Percentiles rank a stretch among this genome's conserved stretches.
phyloP scores from a whole-genome alignment of 2,329 filamentous ascomycete genomes.

The Sarocladium strictum region DNA sequence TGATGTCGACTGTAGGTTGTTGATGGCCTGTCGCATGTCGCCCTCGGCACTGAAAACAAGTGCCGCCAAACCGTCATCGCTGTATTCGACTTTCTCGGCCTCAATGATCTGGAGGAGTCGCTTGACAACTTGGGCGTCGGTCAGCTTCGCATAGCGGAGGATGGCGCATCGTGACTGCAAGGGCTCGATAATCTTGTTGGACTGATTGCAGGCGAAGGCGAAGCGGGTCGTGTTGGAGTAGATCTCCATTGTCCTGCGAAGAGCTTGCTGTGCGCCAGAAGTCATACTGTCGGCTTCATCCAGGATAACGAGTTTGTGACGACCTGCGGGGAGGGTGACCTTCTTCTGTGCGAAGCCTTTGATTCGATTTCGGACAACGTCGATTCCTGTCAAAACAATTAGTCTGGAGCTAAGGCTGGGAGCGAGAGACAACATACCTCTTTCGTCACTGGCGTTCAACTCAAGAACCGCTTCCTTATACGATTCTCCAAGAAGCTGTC shows the following conservation, averaged over 20 bases:
- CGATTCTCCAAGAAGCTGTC: slow-evolving; percentile 82
- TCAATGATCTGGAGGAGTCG: slow-evolving; percentile 87
- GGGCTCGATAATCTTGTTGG: slow-evolving; percentile 99
- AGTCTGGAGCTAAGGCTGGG: neutral
- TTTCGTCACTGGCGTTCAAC: slow-evolving; percentile 91
- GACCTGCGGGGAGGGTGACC: slow-evolving; percentile 82
- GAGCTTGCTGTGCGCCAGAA: slow-evolving; percentile 87
- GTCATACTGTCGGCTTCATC: slow-evolving; percentile 99
- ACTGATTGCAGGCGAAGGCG: slow-evolving; percentile 97
- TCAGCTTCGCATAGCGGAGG: slow-evolving; percentile 85
- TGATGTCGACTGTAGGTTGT: slow-evolving; percentile 89
- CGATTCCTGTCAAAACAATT: slow-evolving; percentile 73
- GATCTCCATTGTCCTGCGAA: slow-evolving; percentile 96
- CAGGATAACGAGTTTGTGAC: slow-evolving; percentile 94
- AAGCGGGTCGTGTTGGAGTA: slow-evolving; percentile 96
- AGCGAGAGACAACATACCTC: slow-evolving; percentile 49
- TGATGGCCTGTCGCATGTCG: slow-evolving; percentile 98
- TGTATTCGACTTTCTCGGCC: slow-evolving; percentile 84
- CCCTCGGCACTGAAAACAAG: slow-evolving; percentile 95
- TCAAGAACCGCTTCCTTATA: slow-evolving; percentile 98
- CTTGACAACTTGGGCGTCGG: slow-evolving; percentile 88
- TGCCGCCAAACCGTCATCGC: slow-evolving; percentile 91
- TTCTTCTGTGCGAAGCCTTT: slow-evolving; percentile 99
- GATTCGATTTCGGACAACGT: slow-evolving; percentile 94
- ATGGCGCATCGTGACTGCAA: slow-evolving; percentile 95